Percentiles rank a stretch among this genome's conserved stretches.
phyloP scores from a whole-genome alignment of 2,329 filamentous ascomycete genomes.

The Microcyclospora pomicola region DNA sequence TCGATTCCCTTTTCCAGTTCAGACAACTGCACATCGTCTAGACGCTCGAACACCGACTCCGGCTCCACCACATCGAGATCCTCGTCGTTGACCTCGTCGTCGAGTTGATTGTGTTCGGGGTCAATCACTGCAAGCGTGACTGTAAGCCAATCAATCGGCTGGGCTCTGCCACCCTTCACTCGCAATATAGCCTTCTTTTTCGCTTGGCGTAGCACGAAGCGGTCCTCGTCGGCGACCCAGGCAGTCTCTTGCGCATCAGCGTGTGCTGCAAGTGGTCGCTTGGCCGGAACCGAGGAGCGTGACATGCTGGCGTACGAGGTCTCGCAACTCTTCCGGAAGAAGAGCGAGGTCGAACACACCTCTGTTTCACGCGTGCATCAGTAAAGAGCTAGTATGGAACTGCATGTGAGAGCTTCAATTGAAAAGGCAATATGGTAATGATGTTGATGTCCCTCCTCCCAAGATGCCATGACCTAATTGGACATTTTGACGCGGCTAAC shows the following conservation, averaged over 20 bases:
- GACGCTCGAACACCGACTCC: constrained; percentile 61
- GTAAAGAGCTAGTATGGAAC: too few relatives aligned
- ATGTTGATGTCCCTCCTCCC: too few relatives aligned
- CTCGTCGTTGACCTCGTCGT: constrained; percentile 74
- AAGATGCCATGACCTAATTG: too few relatives aligned
- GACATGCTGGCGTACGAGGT: constrained; percentile 6
- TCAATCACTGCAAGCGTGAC: constrained; percentile 86
- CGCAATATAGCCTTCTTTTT: constrained; percentile 97
- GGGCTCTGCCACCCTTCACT: constrained; percentile 78
- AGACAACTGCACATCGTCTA: constrained; percentile 51
- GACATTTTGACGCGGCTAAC: too few relatives aligned
- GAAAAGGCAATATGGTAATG: too few relatives aligned
- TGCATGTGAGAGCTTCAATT: too few relatives aligned
- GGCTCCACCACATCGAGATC: constrained; percentile 67
- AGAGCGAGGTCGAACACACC: not conserved
- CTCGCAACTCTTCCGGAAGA: not conserved
- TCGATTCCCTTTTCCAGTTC: constrained; percentile 76
- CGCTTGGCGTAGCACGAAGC: constrained; percentile 87
- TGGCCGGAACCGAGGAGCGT: constrained; percentile 24
- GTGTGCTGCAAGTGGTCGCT: constrained; percentile 22
- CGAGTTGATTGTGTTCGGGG: constrained; percentile 59
- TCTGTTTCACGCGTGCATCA: too few relatives aligned
- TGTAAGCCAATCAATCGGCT: constrained; percentile 84
- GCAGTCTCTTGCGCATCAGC: constrained; percentile 36
- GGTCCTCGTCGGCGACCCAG: constrained; percentile 90